Conservation (phyloP, 306 rosid species). For the Alnus glutinosa region DNA sequence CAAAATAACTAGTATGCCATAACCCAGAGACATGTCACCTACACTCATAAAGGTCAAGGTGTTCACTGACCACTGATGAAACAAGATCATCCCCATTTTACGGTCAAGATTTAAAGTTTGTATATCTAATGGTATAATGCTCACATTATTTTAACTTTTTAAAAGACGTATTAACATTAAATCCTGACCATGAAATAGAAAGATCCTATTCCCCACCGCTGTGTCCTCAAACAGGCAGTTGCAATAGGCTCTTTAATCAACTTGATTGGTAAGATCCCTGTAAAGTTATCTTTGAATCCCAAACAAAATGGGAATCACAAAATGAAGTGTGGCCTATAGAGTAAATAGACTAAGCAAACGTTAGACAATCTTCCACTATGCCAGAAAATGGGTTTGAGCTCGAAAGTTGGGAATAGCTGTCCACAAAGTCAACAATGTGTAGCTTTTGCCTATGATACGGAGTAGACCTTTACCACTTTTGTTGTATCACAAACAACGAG, state of each 20-base stretch:
- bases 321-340: slow-evolving; percentile 16
- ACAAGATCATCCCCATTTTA: too few relatives aligned
- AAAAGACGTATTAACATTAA: too few relatives aligned
- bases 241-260: not conserved
- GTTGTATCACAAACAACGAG: slow-evolving; percentile 87
- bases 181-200: too few relatives aligned
- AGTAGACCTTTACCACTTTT: slow-evolving; percentile 76
- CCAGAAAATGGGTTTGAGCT: slow-evolving; percentile 19
- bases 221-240: slow-evolving; percentile 5
- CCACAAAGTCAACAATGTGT: slow-evolving; percentile 17
- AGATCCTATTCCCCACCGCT: not conserved
- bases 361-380: not conserved
- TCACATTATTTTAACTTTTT: too few relatives aligned
- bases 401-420: slow-evolving; percentile 16
- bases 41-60: not conserved
- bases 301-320: not conserved
- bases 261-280: not conserved
- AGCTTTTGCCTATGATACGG: slow-evolving; percentile 47
- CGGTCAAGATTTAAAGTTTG: too few relatives aligned
- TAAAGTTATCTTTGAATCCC: not conserved
- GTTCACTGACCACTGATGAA: too few relatives aligned
- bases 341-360: slow-evolving; percentile 11
- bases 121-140: too few relatives aligned
- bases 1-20: not conserved
- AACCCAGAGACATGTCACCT: slow-evolving; percentile 3